Base-by-base conservation (phyloP, 1,139 yeast species). In the Taphrina populina region DNA sequence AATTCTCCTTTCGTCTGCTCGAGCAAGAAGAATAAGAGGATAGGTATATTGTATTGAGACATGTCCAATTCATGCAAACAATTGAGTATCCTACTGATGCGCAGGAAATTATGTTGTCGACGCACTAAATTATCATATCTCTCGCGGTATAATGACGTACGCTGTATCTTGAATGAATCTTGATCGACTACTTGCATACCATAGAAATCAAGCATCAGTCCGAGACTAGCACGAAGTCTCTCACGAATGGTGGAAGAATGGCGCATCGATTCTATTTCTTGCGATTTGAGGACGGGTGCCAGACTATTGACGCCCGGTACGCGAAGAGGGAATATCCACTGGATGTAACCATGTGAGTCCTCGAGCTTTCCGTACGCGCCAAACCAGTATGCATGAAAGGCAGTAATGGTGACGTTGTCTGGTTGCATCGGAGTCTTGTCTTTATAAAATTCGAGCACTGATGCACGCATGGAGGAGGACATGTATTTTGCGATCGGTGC, bases 151-250 rank as follows among this genome's bases (percentile, higher is more conserved):
- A n/a, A n/a, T 6, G 10, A 20, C 21, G 45, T 49, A 11, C 54
- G 33, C 3, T 11, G 24, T n/a, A 49, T 15, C 41, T 21, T 37
- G 23, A 21, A n/a, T 5, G 35, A 15, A 11, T 20, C 29, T 15
- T 21, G 17, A 30, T 37, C 46, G 7, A 30, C 40, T 15, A 35
- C 17, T 10, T 21, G 39, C 46, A 49, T 37, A 15, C 54, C 54
- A 33, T 49, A 49, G 23, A 49, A 49, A 20, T 49, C 54, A 27
- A 49, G 27, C 54, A 49, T 49, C 37, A 49, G 43, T 15, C 23
- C 54, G 10, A 49, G 46, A 13, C 39, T 33, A 7, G 15, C 23
- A n/a, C 39, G 43, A 39, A 49, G 26, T n/a, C 34, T 19, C 11
- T 23, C 13, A 26, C 36, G 24, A 29, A 43, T 11, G n/a, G 7